Percentiles rank a stretch among this genome's conserved stretches.
phyloP scores from a whole-genome alignment of 1,284 basidiomycete genomes.

The Tremellales sp. region DNA sequence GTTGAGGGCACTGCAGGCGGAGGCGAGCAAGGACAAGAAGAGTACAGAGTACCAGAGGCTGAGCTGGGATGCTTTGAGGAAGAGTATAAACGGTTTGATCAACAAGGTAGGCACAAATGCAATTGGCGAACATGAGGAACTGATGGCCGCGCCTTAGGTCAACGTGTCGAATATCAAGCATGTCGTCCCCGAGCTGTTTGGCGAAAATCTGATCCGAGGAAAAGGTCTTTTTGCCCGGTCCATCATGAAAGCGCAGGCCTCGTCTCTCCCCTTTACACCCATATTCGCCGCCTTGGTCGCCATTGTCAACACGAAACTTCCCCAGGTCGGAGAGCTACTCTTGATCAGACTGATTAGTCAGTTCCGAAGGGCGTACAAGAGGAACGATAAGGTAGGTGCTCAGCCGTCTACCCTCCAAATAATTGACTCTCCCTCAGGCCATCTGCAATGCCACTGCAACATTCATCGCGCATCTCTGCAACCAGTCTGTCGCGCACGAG shows the following conservation, averaged over 20 bases:
- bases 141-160: conserved; percentile 51
- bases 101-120: conserved; percentile 63
- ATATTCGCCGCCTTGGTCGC: conserved; percentile 92
- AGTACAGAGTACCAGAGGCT: conserved; percentile 92
- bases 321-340: conserved; percentile 90
- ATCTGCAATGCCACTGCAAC: conserved; percentile 91
- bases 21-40: conserved; percentile 74
- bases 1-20: conserved; percentile 83
- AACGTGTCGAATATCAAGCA: conserved; percentile 95
- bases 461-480: conserved; percentile 95
- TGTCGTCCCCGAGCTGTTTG: conserved; percentile 88
- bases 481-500: conserved; percentile 91
- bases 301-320: conserved; percentile 96
- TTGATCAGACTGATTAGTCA: conserved; percentile 87
- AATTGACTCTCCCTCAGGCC: conserved; percentile 54
- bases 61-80: conserved; percentile 96
- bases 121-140: background rate
- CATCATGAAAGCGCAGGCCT: conserved; percentile 95
- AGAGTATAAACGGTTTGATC: conserved; percentile 98
- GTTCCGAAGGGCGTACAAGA: conserved; percentile 89
- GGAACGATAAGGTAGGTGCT: conserved; percentile 88
- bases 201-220: conserved; percentile 86
- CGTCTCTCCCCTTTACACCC: conserved; percentile 95
- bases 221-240: conserved; percentile 85
- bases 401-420: conserved; percentile 5